phyloP scores from a whole-genome alignment of 768 basidiomycete species.

The Lyophyllum semitale region DNA sequence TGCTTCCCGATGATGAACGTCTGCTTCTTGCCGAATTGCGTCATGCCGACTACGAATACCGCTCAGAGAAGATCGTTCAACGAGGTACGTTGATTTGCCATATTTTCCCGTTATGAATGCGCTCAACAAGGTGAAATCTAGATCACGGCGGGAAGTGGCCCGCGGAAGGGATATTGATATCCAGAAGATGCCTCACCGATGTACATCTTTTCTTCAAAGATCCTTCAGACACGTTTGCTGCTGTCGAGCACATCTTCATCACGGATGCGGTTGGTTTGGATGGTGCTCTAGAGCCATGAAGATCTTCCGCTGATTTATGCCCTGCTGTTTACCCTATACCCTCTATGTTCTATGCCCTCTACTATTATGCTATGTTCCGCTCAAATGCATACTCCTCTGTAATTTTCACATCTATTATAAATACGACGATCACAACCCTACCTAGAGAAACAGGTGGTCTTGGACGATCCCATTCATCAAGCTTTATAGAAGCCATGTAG shows the following conservation, averaged over 20 bases:
- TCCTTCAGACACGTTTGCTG: background rate
- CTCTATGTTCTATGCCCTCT: background rate
- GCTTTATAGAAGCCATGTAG: conserved; percentile 18
- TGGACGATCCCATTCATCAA: no score
- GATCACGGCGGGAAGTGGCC: background rate
- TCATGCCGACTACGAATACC: background rate
- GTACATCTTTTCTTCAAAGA: background rate
- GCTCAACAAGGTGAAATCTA: background rate
- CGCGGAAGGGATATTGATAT: background rate
- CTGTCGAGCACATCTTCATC: background rate
- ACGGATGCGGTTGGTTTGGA: background rate
- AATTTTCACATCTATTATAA: no score
- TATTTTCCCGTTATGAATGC: background rate
- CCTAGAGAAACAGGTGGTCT: no score
- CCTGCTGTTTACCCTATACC: background rate
- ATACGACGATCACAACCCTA: background rate
- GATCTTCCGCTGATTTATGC: background rate
- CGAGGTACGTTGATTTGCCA: background rate
- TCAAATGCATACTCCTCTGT: no score
- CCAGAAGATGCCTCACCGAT: background rate
- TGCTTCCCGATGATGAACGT: background rate
- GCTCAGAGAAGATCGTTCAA: background rate
- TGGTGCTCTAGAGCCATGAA: background rate
- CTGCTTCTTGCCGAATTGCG: background rate
- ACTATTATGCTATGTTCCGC: background rate